Evolutionary conservation across 1,284 basidiomycete genomes (phyloP), one percentile per base, ranked within the genome.

Genomic region (Fomitopsis betulina): DNA sequence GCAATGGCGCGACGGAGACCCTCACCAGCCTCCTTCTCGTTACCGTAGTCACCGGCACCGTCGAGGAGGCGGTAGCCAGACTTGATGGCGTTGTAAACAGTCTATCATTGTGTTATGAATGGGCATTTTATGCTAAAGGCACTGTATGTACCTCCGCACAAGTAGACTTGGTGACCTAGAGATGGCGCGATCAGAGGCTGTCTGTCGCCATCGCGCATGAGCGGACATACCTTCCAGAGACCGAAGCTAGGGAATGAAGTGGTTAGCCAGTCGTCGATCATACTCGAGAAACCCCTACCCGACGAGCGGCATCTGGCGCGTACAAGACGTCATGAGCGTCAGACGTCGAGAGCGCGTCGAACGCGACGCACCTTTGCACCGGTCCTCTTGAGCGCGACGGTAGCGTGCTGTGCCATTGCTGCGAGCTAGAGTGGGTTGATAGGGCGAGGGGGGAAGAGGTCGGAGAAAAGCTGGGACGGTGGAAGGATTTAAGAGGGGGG

Each of bases 1-100:
- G 78, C 75, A 70, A 96, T 86, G 40, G 93, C 94, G 56, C 89
- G 81, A 49, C 76, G 78, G 57, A 89, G 79, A 60, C 87, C 87
- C 65, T 82, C 77, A 3, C 92, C 94, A 25, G 93, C 93, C 72
- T 94, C 90, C 68, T 86, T 90, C 75, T 96, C 93, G 72, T 96
- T 96, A 13, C 86, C 85, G 68, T 93, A 93, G 71, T 91, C 88
- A 63, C 84, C 79, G 23, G 91, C 93, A 62, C 85, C 86, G 66
- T 95, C 93, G 60, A 96, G 80, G 65, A 95, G 89, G 63, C 91
- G 84, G 72, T 90, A 92, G 1, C 91, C 88, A 45, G 77, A 75
- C 68, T 87, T 87, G 72, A 91, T 87, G 25, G 86, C 87, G 59
- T 82, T 74, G 73, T 88, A 88, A 52, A 89, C 86, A 53, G 79